These are phyloP conservation scores for Botrytis fabae DNA, from an alignment of 2,329 filamentous ascomycete species.

Conservation along the genomic window DNA sequence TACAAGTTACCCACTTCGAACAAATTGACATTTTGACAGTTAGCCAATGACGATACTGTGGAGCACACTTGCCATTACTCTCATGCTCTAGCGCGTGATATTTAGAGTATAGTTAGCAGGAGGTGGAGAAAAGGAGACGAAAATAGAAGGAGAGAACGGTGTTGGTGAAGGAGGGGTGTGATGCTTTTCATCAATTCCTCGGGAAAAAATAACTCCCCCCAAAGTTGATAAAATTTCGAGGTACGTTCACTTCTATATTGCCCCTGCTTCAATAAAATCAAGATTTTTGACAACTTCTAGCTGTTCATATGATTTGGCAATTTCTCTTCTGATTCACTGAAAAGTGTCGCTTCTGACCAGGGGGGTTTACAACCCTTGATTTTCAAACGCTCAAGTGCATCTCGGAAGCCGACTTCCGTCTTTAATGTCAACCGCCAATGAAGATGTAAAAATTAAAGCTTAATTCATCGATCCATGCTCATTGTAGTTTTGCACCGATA, in stretches of 20 bases:
- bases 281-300: neutral
- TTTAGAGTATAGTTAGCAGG: neutral
- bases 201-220: neutral
- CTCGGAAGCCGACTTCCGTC: neutral
- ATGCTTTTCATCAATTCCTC: neutral
- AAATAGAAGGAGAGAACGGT: neutral
- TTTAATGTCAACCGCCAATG: neutral
- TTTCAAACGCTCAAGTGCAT: neutral
- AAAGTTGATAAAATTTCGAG: neutral
- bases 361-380: neutral
- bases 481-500: neutral
- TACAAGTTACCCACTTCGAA: neutral
- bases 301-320: neutral
- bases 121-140: neutral
- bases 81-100: neutral
- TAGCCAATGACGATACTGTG: neutral
- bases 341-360: neutral
- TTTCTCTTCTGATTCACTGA: neutral
- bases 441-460: neutral
- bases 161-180: neutral
- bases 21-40: neutral
- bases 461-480: neutral
- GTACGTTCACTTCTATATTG: neutral
- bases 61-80: neutral
- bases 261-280: neutral